Evolutionary conservation across 768 basidiomycete species (phyloP).

Genomic region (Ramaria rubella): DNA sequence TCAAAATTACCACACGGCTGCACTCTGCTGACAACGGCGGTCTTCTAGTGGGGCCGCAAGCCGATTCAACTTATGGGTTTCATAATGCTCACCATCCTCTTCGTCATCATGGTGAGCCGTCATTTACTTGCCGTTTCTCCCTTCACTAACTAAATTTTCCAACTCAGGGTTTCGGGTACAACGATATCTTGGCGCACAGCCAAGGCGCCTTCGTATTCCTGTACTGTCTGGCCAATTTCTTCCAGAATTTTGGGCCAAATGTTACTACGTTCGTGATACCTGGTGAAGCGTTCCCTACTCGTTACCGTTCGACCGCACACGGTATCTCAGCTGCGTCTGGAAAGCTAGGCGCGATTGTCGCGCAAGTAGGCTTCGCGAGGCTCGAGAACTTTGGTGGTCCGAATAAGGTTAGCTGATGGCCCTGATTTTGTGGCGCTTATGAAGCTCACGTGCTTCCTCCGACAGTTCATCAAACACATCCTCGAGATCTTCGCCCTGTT

Average conservation of each 20-base stretch:
- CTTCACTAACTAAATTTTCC: conserved; percentile 7
- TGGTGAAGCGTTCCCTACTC: conserved; percentile 81
- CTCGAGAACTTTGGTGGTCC: conserved; percentile 64
- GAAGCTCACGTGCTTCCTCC: conserved; percentile 54
- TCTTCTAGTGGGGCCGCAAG: conserved; percentile 61
- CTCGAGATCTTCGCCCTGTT: conserved; percentile 79
- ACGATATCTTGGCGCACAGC: conserved; percentile 41
- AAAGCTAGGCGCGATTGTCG: conserved; percentile 77
- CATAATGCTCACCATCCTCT: conserved; percentile 54
- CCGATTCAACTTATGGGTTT: conserved; percentile 81
- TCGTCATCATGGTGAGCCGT: conserved; percentile 54
- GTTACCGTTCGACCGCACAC: conserved; percentile 79
- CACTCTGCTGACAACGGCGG: too few relatives aligned
- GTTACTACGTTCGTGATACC: conserved; percentile 76
- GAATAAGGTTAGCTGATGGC: conserved; percentile 22
- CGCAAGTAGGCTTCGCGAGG: conserved; percentile 70
- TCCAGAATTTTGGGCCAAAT: conserved; percentile 86
- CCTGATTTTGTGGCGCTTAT: conserved; percentile 33
- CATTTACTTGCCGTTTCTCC: not conserved
- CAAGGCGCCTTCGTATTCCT: conserved; percentile 65
- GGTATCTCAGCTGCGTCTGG: conserved; percentile 81
- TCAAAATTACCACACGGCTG: not conserved
- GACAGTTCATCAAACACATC: conserved; percentile 13
- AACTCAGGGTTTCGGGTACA: conserved; percentile 55
- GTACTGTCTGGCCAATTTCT: conserved; percentile 84